These are phyloP conservation scores for Eucalyptus cloeziana DNA, from an alignment of 345 rosid species.

Conservation along the genomic window DNA sequence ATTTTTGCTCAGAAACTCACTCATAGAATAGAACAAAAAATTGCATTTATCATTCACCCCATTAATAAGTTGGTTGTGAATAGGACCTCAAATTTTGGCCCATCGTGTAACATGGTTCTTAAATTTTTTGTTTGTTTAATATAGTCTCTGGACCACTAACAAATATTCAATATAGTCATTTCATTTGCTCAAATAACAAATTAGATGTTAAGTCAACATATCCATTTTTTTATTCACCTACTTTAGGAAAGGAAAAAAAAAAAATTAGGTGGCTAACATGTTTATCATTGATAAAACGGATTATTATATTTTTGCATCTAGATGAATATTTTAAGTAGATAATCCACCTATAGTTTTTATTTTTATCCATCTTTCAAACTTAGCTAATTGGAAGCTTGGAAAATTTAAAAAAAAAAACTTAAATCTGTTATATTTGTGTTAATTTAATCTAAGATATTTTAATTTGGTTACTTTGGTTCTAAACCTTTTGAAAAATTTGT, in stretches of 20 bases:
- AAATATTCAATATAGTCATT: not conserved
- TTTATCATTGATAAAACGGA: not conserved
- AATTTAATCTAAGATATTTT: too few species aligned
- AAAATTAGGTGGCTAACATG: not conserved
- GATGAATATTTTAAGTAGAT: not conserved
- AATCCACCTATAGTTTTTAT: not conserved
- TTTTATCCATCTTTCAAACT: not conserved
- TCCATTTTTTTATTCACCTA: not conserved
- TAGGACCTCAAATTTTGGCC: not conserved
- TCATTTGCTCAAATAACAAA: not conserved
- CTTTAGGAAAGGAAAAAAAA: not conserved
- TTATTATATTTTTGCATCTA: not conserved
- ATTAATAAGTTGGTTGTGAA: too few species aligned
- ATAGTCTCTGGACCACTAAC: accelerated
- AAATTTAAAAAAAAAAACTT: too few species aligned
- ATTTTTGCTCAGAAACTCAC: too few species aligned
- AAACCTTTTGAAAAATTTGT: too few species aligned
- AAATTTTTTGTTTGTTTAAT: not conserved
- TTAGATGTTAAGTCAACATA: not conserved
- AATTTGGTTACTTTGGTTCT: too few species aligned
- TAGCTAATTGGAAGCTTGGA: not conserved
- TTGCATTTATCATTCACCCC: accelerated
- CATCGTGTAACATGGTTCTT: accelerated
- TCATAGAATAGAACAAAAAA: too few species aligned
- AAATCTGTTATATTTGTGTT: accelerated